A percentile compares a stretch with the other conserved stretches of the same genome.
phyloP scores from a whole-genome alignment of 345 rosid species.

The Citrus trifoliata region DNA sequence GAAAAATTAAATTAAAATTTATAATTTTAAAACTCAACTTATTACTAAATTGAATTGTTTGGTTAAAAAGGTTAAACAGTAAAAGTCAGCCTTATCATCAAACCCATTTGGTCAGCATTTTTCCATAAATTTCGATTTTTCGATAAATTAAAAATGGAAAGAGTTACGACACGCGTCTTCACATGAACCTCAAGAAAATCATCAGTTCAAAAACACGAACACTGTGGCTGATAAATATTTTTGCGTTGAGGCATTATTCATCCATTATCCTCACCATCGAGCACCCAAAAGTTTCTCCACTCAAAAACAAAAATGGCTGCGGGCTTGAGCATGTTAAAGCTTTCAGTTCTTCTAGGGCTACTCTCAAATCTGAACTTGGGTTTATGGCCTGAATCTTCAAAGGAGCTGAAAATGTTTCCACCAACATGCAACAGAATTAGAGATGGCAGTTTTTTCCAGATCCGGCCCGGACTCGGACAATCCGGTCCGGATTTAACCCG shows the following conservation, averaged over 20 bases:
- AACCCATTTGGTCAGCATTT: neutral
- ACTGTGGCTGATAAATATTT: neutral
- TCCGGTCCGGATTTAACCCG: too few species aligned
- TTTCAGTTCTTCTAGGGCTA: constrained; percentile 44
- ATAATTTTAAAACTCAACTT: too few species aligned
- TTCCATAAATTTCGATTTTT: neutral
- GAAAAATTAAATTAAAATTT: too few species aligned
- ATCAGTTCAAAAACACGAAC: neutral
- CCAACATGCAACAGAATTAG: constrained; percentile 63
- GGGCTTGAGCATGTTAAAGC: constrained; percentile 29
- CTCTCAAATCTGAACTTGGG: constrained; percentile 34
- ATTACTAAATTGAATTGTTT: too few species aligned
- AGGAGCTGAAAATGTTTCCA: constrained; percentile 32
- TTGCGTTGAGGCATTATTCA: too few species aligned
- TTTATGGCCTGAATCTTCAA: constrained; percentile 13
- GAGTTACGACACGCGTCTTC: neutral
- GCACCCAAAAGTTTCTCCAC: neutral
- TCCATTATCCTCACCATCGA: neutral
- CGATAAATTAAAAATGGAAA: neutral
- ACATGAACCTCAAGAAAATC: neutral
- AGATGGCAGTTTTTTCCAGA: too few species aligned
- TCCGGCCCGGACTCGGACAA: too few species aligned
- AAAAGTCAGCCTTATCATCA: neutral
- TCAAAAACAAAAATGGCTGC: constrained; percentile 21
- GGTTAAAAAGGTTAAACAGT: neutral